Percentiles rank a stretch among this genome's conserved stretches.
phyloP scores from a whole-genome alignment of 345 rosid species.

The Gossypium rotundifolium region DNA sequence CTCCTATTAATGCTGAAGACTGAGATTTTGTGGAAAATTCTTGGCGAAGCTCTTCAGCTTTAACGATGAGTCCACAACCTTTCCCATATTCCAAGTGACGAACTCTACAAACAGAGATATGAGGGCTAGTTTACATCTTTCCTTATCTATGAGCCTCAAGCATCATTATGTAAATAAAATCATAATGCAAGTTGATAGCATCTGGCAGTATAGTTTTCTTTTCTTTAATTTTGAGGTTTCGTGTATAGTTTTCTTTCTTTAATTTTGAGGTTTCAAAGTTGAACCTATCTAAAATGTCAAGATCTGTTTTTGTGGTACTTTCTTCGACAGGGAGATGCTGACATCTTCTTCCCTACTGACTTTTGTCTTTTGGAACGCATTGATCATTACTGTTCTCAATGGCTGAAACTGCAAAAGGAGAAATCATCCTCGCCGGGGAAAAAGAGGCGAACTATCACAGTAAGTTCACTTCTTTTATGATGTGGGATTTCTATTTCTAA shows the following conservation, averaged over 20 bases:
- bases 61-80: background rate
- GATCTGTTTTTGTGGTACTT: background rate
- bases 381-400: slow-evolving; percentile 89
- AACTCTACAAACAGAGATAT: background rate
- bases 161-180: background rate
- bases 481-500: slow-evolving; percentile 9
- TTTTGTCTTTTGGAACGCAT: slow-evolving; percentile 85
- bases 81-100: slow-evolving; percentile 2
- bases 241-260: background rate
- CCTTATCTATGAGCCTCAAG: background rate
- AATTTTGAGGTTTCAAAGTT: background rate
- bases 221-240: background rate
- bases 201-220: background rate
- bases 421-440: slow-evolving; percentile 59
- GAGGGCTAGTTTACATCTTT: background rate
- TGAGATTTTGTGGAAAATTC: background rate
- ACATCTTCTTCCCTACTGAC: slow-evolving; percentile 92
- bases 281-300: background rate
- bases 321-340: slow-evolving; percentile 86
- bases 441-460: slow-evolving; percentile 78
- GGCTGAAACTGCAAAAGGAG: slow-evolving; percentile 49
- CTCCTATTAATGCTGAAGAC: background rate
- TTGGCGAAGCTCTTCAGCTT: background rate
- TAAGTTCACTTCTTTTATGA: slow-evolving; percentile 32
- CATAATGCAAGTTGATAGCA: background rate